phyloP scores from a whole-genome alignment of 2,329 filamentous ascomycete species.

The Aspergillus vadensis region DNA sequence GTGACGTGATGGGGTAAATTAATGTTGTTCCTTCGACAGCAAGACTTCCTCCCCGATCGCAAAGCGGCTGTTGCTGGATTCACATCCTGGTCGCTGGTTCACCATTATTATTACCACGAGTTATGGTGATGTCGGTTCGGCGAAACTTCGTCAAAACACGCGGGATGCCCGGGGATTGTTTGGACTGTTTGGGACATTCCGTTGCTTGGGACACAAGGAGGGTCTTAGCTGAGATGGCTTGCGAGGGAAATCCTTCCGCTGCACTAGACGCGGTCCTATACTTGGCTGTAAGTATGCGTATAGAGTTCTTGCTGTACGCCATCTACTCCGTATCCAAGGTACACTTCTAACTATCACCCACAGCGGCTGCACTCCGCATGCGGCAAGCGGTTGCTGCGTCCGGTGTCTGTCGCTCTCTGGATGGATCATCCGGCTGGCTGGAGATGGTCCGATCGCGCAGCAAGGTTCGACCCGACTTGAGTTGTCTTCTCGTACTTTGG shows the following conservation, averaged over 20 bases:
- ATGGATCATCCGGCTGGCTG: constrained; percentile 11
- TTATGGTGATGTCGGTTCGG: background rate
- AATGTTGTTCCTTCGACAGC: background rate
- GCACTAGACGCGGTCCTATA: background rate
- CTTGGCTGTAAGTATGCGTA: background rate
- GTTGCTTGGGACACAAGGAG: constrained; percentile 3
- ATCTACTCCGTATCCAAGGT: background rate
- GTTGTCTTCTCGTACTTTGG: background rate
- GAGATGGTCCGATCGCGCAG: constrained; percentile 4
- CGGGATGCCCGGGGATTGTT: background rate
- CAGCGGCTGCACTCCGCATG: constrained; percentile 21
- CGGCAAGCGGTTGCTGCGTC: constrained; percentile 16
- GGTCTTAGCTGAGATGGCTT: background rate
- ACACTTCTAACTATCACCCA: background rate
- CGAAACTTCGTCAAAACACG: constrained; percentile 5
- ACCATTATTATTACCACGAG: too few relatives aligned
- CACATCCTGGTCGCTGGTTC: background rate
- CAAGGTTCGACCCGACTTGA: constrained; percentile 11
- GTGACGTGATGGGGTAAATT: background rate
- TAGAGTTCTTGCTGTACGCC: background rate
- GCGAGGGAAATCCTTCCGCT: background rate
- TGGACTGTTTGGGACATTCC: constrained; percentile 3
- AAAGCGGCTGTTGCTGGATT: background rate
- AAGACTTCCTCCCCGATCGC: background rate
- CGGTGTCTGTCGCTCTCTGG: constrained; percentile 1